Base-by-base conservation (phyloP, 345 rosid genomes). In the Linum tenue region DNA sequence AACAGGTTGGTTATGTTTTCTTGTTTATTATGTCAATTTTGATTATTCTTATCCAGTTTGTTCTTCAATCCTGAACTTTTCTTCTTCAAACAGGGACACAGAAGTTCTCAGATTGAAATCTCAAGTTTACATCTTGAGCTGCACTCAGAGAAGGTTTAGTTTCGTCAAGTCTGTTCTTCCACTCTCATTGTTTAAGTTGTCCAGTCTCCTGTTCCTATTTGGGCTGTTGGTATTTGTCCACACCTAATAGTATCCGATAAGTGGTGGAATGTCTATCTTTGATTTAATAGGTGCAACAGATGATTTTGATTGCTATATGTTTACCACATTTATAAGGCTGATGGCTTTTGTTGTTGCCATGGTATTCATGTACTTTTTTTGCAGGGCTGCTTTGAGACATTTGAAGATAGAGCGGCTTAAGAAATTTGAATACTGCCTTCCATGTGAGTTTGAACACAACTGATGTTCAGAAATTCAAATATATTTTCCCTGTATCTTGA, bases 341-440 rank as follows among this genome's bases (percentile, higher is more conserved):
- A 48, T 48, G 53, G 53, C 9, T 15, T 50, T 39, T 50, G 41
- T 63, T 22, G 7, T 55, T 69, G 43, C 7, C 3, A 41, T n/a
- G 63, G 59, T 38, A 56, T 43, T 53, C 60, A 58, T 51, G 60
- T 79, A 62, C 64, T 12, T 67, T 68, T 22, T 22, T 64, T 80
- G 83, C 84, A 95, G 99, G 81, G 68, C 87, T 75, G 95, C 99
- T 82, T 76, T 95, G 76, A 89, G 82, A 75, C 95, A 80, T 68
- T 69, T 95, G 85, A 95, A 95, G 83, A 77, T 84, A 76, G 99
- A 91, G 4, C 91, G 81, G 2, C 56, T 94, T 68, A 94, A 94
- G 84, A 84, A 86, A 81, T 94, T 79, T 37, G 97, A 91, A 74
- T 94, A 94, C 70, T 88, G 96, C 82, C 72, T 94, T 66, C 99